Evolutionary conservation across 73 alveolate species (phyloP).

Genomic region (Stentor roeselii): DNA sequence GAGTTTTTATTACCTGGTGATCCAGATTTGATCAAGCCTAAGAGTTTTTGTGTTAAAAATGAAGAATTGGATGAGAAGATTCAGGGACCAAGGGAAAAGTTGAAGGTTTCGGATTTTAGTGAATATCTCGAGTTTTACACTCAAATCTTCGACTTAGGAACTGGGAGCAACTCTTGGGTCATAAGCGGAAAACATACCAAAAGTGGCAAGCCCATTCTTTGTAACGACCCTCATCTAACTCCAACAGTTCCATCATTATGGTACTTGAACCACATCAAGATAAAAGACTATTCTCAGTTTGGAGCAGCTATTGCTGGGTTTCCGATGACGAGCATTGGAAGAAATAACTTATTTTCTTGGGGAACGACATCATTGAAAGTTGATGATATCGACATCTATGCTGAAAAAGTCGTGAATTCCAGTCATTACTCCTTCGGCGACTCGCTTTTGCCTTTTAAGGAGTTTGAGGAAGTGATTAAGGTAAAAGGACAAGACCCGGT

Average conservation of each 20-base stretch:
- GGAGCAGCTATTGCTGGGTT: conserved; percentile 86
- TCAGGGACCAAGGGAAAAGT: background rate
- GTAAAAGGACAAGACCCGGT: background rate
- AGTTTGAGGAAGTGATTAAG: background rate
- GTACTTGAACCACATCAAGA: conserved; percentile 63
- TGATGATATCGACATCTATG: conserved; percentile 83
- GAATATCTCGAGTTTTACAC: conserved; percentile 28
- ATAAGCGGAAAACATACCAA: conserved; percentile 89
- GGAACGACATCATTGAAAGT: conserved; percentile 79
- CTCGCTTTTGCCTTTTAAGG: background rate
- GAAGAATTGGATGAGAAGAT: conserved; percentile 36
- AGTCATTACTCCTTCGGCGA: conserved; percentile 25
- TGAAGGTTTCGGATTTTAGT: background rate
- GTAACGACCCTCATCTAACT: conserved; percentile 91
- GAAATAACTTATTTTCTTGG: conserved; percentile 70
- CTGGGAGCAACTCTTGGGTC: conserved; percentile 79
- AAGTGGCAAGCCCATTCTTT: conserved; percentile 88
- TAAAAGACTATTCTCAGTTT: conserved; percentile 30
- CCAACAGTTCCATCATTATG: conserved; percentile 76
- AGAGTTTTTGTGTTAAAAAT: conserved; percentile 41
- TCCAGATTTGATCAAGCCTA: conserved; percentile 25
- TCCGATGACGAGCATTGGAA: conserved; percentile 77
- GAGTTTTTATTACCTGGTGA: conserved; percentile 18
- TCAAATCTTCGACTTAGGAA: conserved; percentile 6
- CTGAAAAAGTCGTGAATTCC: conserved; percentile 62